phyloP scores from a whole-genome alignment of 2,329 filamentous ascomycete species.

The Hymenoscyphus repandus region DNA sequence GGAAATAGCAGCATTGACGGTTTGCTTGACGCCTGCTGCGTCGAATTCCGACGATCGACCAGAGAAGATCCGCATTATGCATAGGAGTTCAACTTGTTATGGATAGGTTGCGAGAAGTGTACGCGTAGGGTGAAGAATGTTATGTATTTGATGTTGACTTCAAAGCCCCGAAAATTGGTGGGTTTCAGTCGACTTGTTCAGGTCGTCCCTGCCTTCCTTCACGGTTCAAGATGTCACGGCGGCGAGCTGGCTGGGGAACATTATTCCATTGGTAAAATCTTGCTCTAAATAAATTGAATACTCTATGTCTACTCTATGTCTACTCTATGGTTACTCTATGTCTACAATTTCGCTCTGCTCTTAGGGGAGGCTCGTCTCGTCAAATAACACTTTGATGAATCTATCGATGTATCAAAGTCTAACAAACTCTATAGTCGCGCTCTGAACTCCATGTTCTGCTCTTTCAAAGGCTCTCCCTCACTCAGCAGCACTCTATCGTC shows the following conservation, averaged over 20 bases:
- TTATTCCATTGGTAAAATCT: too few species aligned
- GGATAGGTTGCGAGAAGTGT: neutral
- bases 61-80: neutral
- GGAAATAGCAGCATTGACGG: neutral
- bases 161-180: neutral
- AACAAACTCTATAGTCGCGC: slow-evolving; percentile 20
- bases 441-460: slow-evolving; percentile 26
- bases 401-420: neutral
- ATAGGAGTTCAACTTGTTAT: neutral
- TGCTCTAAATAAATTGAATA: too few species aligned
- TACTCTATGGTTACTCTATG: too few species aligned
- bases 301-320: too few species aligned
- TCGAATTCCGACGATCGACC: neutral
- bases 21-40: neutral
- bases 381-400: too few species aligned
- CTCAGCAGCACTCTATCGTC: slow-evolving; percentile 27
- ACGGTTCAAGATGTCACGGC: too few species aligned
- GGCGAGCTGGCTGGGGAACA: too few species aligned
- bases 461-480: slow-evolving; percentile 37
- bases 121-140: neutral
- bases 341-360: too few species aligned
- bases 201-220: neutral
- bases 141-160: neutral
- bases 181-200: neutral
- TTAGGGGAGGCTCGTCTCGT: too few species aligned